Evolutionary conservation across 2,329 filamentous ascomycete genomes (phyloP).

Genomic region (Hirsutella minnesotensis): DNA sequence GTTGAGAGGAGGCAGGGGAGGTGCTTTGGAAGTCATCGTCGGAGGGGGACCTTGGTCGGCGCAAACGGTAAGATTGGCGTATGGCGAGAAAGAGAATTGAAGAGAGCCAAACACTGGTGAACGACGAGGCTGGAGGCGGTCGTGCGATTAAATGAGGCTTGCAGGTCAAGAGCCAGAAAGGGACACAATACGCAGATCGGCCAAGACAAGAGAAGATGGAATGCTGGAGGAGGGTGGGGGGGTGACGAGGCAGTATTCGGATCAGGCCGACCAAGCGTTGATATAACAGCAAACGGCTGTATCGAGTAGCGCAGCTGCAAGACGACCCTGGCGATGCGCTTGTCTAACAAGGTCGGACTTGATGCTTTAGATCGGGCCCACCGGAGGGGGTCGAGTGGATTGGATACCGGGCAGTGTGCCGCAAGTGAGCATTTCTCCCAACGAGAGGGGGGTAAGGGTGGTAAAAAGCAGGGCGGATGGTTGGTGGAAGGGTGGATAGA

Average conservation of each 20-base stretch:
- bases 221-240: not conserved
- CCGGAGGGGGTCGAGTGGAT: not conserved
- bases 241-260: not conserved
- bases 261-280: not conserved
- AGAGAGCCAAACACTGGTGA: not conserved
- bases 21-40: constrained; percentile 7
- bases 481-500: too few species aligned
- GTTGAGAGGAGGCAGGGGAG: constrained; percentile 15
- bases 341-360: not conserved
- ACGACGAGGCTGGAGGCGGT: not conserved
- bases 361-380: not conserved
- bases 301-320: not conserved
- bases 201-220: not conserved
- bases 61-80: too few species aligned
- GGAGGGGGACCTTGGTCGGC: too few species aligned
- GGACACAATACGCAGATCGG: not conserved
- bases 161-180: not conserved
- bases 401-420: not conserved
- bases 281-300: not conserved
- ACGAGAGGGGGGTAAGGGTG: too few species aligned
- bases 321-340: not conserved
- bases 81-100: too few species aligned
- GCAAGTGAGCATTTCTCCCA: too few species aligned
- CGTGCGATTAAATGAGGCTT: not conserved
- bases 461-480: too few species aligned